Evolutionary conservation across 116 monocot species (phyloP).

Genomic region (Papilionanthe hybrid): DNA sequence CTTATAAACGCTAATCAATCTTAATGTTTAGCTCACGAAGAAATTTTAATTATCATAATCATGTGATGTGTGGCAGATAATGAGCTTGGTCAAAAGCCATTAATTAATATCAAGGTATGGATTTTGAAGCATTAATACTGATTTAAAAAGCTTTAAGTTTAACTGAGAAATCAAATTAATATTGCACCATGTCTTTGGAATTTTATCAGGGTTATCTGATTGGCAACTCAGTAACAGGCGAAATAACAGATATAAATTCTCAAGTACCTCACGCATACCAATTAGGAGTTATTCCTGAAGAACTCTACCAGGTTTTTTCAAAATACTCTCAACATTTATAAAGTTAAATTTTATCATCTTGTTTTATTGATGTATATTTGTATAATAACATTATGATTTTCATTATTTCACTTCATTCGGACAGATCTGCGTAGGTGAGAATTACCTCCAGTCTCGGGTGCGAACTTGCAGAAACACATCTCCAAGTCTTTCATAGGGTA

Average conservation of each 20-base stretch:
- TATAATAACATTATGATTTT: neutral
- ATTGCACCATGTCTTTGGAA: neutral
- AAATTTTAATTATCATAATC: neutral
- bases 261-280: neutral
- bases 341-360: no score
- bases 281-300: constrained; percentile 9
- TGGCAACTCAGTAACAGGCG: neutral
- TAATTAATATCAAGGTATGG: neutral
- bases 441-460: neutral
- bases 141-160: no score
- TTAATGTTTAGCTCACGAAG: neutral
- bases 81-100: neutral
- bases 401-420: neutral
- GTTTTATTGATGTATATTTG: neutral
- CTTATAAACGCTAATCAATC: no score
- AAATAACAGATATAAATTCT: neutral
- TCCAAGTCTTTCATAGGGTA: neutral
- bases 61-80: neutral
- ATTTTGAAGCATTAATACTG: neutral
- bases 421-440: neutral
- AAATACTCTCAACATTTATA: neutral
- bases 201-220: constrained; percentile 6
- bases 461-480: neutral
- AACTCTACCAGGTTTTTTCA: constrained; percentile 6
- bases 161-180: no score